Base-by-base conservation (phyloP, 306 rosid genomes). In the Lithocarpus polystachyus region DNA sequence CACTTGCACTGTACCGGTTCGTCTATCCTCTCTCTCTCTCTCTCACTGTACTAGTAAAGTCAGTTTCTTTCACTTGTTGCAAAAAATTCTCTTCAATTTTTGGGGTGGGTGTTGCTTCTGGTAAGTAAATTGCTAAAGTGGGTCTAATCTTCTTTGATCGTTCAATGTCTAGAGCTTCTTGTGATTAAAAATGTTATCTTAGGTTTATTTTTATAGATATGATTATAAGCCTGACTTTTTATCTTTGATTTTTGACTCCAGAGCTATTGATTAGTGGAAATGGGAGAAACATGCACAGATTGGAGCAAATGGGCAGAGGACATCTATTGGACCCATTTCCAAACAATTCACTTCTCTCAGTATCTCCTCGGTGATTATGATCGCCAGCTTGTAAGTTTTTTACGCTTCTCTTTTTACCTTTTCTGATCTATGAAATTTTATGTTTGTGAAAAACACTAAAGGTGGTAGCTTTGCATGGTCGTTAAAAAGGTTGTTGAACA, bases 241-340 rank as follows among this genome's bases (percentile, higher is more conserved):
- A 3, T 3, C 62, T 43, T 15, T 45, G 8, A 11, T 28, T 29
- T 22, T 20, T 35, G 43, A 11, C 31, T 62, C 5, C 24, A 22
- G 5, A 8, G 56, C 13, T 9, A 48, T 51, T 40, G 17, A 26
- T 75, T 11, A 45, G 6, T 22, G n/a, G 60, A 52, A 78, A 88
- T 86, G 92, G 88, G 59, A 31, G 74, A 80, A 61, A 35, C 51
- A 13, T 71, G 82, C 48, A 2, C 31, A 51, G 80, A 62, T 11
- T 77, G 82, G 79, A 73, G 84, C 79, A 84, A 89, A 3, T 87
- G 85, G 97, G 89, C 45, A 1, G 89, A 92, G 35, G 89, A 88
- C 22, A 83, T 90, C 65, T 88, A 92, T 78, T 88, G 94, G 94
- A 53, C 72, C 75, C 94, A 82, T 83, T 90, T 92, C n/a, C 89